Conservation (phyloP, 345 rosid species). For the Eucalyptus sp. region DNA sequence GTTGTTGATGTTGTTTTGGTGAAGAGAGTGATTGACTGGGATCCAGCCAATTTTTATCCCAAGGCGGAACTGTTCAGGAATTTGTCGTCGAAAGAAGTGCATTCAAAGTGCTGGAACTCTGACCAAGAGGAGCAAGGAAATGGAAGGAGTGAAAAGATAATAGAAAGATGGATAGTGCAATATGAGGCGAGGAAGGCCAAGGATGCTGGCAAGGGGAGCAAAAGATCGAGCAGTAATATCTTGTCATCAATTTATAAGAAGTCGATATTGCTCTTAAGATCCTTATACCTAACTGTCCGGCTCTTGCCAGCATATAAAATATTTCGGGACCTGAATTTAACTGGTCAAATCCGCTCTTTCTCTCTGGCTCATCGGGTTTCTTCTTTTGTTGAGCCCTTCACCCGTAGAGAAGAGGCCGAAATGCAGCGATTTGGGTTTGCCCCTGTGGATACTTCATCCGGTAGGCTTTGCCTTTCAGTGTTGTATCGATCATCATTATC, state of each 20-base stretch:
- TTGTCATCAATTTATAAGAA: conserved; percentile 67
- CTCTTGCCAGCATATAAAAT: conserved; percentile 87
- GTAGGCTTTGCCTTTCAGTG: conserved; percentile 85
- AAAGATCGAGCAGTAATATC: conserved; percentile 51
- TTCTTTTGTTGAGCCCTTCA: conserved; percentile 68
- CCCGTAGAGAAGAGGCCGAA: conserved; percentile 74
- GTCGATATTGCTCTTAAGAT: conserved; percentile 68
- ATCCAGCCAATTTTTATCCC: conserved; percentile 26
- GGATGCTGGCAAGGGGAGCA: conserved; percentile 37
- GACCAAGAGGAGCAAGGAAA: conserved; percentile 58
- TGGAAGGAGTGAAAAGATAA: conserved; percentile 53
- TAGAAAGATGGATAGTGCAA: conserved; percentile 93
- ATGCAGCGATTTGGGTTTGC: conserved; percentile 77
- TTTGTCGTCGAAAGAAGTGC: conserved; percentile 29
- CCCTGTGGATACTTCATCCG: conserved; percentile 73
- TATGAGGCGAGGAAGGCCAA: conserved; percentile 57
- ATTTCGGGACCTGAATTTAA: conserved; percentile 66
- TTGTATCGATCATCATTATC: conserved; percentile 48
- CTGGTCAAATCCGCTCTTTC: conserved; percentile 43
- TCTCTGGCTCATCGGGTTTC: conserved; percentile 74
- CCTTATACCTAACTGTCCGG: conserved; percentile 72
- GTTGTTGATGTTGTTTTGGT: conserved; percentile 83
- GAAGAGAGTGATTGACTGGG: conserved; percentile 42
- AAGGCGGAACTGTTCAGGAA: conserved; percentile 37
- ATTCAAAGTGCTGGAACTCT: conserved; percentile 32